Conservation (phyloP, 2,329 filamentous ascomycete species). For the Ceratocystiopsis sp. region DNA sequence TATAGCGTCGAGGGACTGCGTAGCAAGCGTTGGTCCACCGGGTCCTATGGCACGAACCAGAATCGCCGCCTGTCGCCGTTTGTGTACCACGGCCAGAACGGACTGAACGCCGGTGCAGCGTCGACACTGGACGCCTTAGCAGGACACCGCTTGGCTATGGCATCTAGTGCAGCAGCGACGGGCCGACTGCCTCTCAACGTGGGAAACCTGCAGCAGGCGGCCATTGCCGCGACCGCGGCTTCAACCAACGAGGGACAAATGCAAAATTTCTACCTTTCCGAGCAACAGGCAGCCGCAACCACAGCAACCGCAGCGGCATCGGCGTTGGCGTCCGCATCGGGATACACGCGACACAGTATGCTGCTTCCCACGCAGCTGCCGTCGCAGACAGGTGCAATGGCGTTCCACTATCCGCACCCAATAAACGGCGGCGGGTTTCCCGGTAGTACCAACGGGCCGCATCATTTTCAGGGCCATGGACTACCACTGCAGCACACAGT, state of each 20-base stretch:
- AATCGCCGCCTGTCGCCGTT: slow-evolving; percentile 42
- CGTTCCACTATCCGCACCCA: slow-evolving; percentile 5
- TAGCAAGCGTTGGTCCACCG: slow-evolving; percentile 64
- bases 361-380: slow-evolving; percentile 39
- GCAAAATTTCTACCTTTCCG: slow-evolving; percentile 27
- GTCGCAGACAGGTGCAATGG: slow-evolving; percentile 20
- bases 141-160: slow-evolving; percentile 24
- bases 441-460: neutral
- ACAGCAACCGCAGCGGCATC: slow-evolving; percentile 11
- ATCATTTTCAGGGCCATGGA: slow-evolving; percentile 1
- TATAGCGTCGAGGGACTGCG: slow-evolving; percentile 51
- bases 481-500: slow-evolving; percentile 4
- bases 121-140: slow-evolving; percentile 34
- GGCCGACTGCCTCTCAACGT: slow-evolving; percentile 35
- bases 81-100: slow-evolving; percentile 34
- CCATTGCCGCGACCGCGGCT: slow-evolving; percentile 29
- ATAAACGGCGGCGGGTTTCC: slow-evolving; percentile 3
- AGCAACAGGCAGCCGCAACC: slow-evolving; percentile 35
- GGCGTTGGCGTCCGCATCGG: neutral
- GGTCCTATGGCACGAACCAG: slow-evolving; percentile 44
- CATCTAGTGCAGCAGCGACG: slow-evolving; percentile 26
- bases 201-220: slow-evolving; percentile 37
- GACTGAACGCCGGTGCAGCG: slow-evolving; percentile 14
- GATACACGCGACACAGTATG: slow-evolving; percentile 39
- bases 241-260: slow-evolving; percentile 32